These are phyloP conservation scores for Colletotrichum sp. DNA, from an alignment of 2,329 filamentous ascomycete species.

Conservation along the genomic window DNA sequence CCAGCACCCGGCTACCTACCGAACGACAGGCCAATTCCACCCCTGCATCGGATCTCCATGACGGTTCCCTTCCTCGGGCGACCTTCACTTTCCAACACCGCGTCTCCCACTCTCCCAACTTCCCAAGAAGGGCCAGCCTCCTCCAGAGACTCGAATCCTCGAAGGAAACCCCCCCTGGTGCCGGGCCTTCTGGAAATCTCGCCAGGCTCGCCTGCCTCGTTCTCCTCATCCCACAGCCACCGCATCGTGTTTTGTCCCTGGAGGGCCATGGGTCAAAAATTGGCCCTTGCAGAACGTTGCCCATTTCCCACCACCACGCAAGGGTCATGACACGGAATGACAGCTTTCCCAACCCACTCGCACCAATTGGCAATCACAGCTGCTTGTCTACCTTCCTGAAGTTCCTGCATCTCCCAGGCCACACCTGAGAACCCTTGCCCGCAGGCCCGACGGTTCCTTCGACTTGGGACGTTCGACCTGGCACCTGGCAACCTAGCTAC, in stretches of 20 bases:
- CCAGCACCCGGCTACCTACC: slow-evolving; percentile 15
- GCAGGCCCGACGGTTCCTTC: neutral
- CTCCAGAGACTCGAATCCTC: neutral
- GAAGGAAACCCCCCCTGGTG: neutral
- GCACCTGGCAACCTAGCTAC: neutral
- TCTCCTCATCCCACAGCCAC: neutral
- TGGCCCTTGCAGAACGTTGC: neutral
- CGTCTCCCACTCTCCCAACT: neutral
- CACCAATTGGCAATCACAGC: neutral
- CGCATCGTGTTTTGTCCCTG: neutral
- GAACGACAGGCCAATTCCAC: slow-evolving; percentile 1
- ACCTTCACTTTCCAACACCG: slow-evolving; percentile 12
- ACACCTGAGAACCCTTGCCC: neutral
- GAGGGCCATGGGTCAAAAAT: neutral
- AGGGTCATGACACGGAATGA: slow-evolving; percentile 21
- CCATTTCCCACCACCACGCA: neutral
- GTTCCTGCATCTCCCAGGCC: neutral
- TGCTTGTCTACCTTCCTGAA: neutral
- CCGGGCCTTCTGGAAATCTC: slow-evolving; percentile 10
- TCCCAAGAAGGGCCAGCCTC: neutral
- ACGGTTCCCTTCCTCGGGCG: slow-evolving; percentile 8
- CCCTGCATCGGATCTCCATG: slow-evolving; percentile 18
- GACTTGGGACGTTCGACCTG: neutral
- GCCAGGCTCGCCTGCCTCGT: neutral
- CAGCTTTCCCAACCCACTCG: neutral